Evolutionary conservation across 1,284 basidiomycete species (phyloP), one percentile per base, ranked within the genome.

Genomic region (Cryptococcus hybrid): DNA sequence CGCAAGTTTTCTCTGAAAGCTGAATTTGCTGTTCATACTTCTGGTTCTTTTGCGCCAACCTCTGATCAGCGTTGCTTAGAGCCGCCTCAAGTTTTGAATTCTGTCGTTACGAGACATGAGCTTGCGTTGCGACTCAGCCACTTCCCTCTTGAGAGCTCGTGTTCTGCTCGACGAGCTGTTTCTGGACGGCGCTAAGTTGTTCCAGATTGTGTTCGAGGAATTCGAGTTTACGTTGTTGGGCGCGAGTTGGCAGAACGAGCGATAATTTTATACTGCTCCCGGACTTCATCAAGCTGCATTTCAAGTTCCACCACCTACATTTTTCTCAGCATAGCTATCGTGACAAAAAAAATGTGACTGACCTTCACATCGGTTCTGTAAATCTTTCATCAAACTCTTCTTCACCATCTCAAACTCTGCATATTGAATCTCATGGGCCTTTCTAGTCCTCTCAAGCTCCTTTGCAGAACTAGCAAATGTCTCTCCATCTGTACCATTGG

Each of bases 291-390:
- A 44, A 99, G 82, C 75, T 98, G 95, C 67, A 99, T 98, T 79
- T 99, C 96, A 50, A 99, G 86, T 79, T 99, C 96, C 58, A 99
- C 95, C 46, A 99, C 18, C 15, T 24, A 18, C 8, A 9, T 7
- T 48, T 35, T 13, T 18, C 34, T 48, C 15, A 18, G 12, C 43
- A 24, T 24, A 9, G 5, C 18, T 48, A 24, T 8, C 47, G 13
- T 48, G 34, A 13, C 15, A 18, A 7, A 40, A 39, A 12, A 9
- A 15, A n/a, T 9, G 47, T 3, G 34, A 55, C 81, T 62, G 56
- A 91, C 93, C 87, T 99, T 99, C 96, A 78, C 96, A 99, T 47
- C 96, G 92, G 78, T 99, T 97, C 81, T 98, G 96, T 64, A 99
- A 81, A 81, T 99, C 96, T 51, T 92, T 88, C 90, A 99, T 97